These are phyloP conservation scores for Candida frijolesensis DNA, from an alignment of 1,139 yeast species.

Conservation along the genomic window DNA sequence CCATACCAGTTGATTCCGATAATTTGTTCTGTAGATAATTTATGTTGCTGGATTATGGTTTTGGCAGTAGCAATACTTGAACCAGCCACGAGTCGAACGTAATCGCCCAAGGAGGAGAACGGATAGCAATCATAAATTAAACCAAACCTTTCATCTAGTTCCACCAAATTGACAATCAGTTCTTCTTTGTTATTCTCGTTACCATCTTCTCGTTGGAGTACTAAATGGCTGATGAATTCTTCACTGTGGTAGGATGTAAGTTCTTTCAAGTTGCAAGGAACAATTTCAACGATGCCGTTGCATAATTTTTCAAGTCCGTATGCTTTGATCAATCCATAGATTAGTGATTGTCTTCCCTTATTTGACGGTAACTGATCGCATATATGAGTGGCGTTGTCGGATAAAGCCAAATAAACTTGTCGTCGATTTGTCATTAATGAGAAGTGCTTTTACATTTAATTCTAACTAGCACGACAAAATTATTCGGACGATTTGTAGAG, in stretches of 20 bases:
- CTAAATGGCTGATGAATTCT: conserved; percentile 36
- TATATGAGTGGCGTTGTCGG: conserved; percentile 23
- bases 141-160: conserved; percentile 12
- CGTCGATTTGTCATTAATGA: conserved; percentile 11
- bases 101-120: conserved; percentile 55
- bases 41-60: conserved; percentile 16
- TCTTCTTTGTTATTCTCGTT: conserved; percentile 5
- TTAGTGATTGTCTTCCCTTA: conserved; percentile 49
- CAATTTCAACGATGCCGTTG: conserved; percentile 26
- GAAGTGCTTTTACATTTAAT: not conserved
- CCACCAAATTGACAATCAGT: conserved; percentile 4
- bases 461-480: not conserved
- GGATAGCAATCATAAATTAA: conserved; percentile 65
- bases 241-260: conserved; percentile 42
- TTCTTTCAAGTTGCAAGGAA: conserved; percentile 25
- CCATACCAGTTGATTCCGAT: conserved; percentile 76
- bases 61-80: conserved; percentile 58
- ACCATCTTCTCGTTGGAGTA: conserved; percentile 23
- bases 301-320: conserved; percentile 35
- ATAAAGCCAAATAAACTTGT: conserved; percentile 25
- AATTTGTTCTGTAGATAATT: conserved; percentile 17
- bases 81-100: conserved; percentile 55
- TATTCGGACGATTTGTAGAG: too few relatives aligned
- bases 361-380: conserved; percentile 56
- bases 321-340: conserved; percentile 44